Evolutionary conservation across 2,329 filamentous ascomycete genomes (phyloP).

Genomic region (Helotiales sp.): DNA sequence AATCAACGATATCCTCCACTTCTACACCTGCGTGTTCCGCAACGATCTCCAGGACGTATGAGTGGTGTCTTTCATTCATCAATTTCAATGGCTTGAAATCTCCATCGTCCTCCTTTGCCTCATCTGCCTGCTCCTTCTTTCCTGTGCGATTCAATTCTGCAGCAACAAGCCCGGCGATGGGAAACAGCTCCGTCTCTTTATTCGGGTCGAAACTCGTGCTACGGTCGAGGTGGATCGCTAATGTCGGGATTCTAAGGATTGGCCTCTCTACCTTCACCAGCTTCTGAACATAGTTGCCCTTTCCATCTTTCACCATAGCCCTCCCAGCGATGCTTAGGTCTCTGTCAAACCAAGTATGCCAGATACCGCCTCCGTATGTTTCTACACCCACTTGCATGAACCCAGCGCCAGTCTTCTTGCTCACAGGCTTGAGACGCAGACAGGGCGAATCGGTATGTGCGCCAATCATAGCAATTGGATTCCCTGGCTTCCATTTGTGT

Average conservation of each 20-base stretch:
- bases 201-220: slow-evolving; percentile 89
- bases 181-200: slow-evolving; percentile 95
- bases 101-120: slow-evolving; percentile 50
- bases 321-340: slow-evolving; percentile 90
- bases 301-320: slow-evolving; percentile 76
- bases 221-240: slow-evolving; percentile 93
- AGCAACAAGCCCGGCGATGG: slow-evolving; percentile 85
- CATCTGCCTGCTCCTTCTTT: slow-evolving; percentile 49
- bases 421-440: slow-evolving; percentile 90
- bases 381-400: slow-evolving; percentile 96
- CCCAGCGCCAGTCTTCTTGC: slow-evolving; percentile 83
- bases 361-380: slow-evolving; percentile 94
- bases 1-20: slow-evolving; percentile 80
- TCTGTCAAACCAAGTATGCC: slow-evolving; percentile 98
- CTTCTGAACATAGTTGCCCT: slow-evolving; percentile 79
- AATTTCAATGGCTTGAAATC: slow-evolving; percentile 77
- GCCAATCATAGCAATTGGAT: slow-evolving; percentile 89
- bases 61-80: slow-evolving; percentile 84
- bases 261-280: slow-evolving; percentile 90
- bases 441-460: slow-evolving; percentile 96
- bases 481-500: slow-evolving; percentile 87
- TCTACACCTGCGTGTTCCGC: slow-evolving; percentile 76
- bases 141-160: slow-evolving; percentile 84
- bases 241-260: slow-evolving; percentile 87
- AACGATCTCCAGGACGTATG: slow-evolving; percentile 83